Evolutionary conservation across 2,329 filamentous ascomycete genomes (phyloP).

Genomic region (Pseudonectria foliicola): DNA sequence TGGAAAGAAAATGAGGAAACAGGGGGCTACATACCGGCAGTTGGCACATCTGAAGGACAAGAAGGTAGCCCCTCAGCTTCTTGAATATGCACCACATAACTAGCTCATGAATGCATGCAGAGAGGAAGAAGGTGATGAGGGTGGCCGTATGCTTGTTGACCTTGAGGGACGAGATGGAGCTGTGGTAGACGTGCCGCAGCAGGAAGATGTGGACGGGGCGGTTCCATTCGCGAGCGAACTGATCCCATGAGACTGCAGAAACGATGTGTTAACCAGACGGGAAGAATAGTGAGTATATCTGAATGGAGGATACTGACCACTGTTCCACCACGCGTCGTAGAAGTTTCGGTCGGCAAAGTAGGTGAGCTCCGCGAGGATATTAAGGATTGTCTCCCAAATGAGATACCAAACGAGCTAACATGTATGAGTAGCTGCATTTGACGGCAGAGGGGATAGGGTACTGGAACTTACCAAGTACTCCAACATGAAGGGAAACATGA

Average conservation of each 20-base stretch:
- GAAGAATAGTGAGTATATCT: too few species aligned
- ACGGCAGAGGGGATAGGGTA: neutral
- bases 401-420: slow-evolving; percentile 64
- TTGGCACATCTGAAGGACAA: slow-evolving; percentile 68
- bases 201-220: slow-evolving; percentile 70
- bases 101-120: slow-evolving; percentile 64
- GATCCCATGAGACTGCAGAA: slow-evolving; percentile 56
- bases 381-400: slow-evolving; percentile 71
- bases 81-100: slow-evolving; percentile 78
- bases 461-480: slow-evolving; percentile 54
- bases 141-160: slow-evolving; percentile 65
- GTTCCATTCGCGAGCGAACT: slow-evolving; percentile 78
- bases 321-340: slow-evolving; percentile 59
- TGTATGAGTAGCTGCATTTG: slow-evolving; percentile 3
- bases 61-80: slow-evolving; percentile 66
- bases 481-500: slow-evolving; percentile 72
- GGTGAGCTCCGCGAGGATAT: slow-evolving; percentile 69
- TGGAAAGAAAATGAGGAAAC: slow-evolving; percentile 36
- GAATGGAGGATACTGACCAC: too few species aligned
- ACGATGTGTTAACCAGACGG: too few species aligned
- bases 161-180: slow-evolving; percentile 65
- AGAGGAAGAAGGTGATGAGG: slow-evolving; percentile 67
- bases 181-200: slow-evolving; percentile 72
- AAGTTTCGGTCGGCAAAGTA: slow-evolving; percentile 72
- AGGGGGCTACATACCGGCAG: slow-evolving; percentile 43